phyloP scores from a whole-genome alignment of 768 basidiomycete genomes.

The Lactarius trivialis region DNA sequence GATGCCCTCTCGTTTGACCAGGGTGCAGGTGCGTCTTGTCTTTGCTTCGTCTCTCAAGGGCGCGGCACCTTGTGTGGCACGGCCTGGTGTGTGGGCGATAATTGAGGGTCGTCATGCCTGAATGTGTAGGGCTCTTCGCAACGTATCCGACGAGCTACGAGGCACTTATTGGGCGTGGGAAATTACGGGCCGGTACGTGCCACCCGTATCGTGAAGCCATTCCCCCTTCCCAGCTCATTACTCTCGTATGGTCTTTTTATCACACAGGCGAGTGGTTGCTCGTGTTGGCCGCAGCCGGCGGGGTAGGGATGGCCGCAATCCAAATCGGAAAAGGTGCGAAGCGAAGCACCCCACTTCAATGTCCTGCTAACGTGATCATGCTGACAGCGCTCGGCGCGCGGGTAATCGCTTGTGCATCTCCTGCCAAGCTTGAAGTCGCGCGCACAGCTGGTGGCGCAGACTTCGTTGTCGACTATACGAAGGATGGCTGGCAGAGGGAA shows the following conservation, averaged over 20 bases:
- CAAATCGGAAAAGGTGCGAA: slow-evolving; percentile 81
- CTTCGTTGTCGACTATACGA: slow-evolving; percentile 69
- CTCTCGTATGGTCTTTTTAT: neutral
- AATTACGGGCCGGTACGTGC: slow-evolving; percentile 61
- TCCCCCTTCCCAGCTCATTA: neutral
- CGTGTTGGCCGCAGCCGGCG: slow-evolving; percentile 91
- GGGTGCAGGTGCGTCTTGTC: slow-evolving; percentile 58
- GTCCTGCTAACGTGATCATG: neutral
- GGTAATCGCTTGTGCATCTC: slow-evolving; percentile 87
- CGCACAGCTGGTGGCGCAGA: slow-evolving; percentile 76
- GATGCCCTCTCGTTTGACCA: slow-evolving; percentile 73
- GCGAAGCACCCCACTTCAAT: neutral
- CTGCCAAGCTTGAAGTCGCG: slow-evolving; percentile 70
- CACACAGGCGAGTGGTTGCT: slow-evolving; percentile 78
- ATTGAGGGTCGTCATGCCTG: neutral
- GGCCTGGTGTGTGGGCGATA: no score
- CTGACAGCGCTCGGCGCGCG: slow-evolving; percentile 75
- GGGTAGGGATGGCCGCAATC: slow-evolving; percentile 86
- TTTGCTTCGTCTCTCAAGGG: neutral
- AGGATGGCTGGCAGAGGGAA: slow-evolving; percentile 79
- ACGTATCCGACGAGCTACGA: slow-evolving; percentile 95
- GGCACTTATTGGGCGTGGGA: slow-evolving; percentile 78
- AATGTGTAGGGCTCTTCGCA: slow-evolving; percentile 57
- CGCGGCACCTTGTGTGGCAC: neutral
- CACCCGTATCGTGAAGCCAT: no score